These are phyloP conservation scores for Tremella fuciformis DNA, from an alignment of 768 basidiomycete genomes.

Conservation along the genomic window DNA sequence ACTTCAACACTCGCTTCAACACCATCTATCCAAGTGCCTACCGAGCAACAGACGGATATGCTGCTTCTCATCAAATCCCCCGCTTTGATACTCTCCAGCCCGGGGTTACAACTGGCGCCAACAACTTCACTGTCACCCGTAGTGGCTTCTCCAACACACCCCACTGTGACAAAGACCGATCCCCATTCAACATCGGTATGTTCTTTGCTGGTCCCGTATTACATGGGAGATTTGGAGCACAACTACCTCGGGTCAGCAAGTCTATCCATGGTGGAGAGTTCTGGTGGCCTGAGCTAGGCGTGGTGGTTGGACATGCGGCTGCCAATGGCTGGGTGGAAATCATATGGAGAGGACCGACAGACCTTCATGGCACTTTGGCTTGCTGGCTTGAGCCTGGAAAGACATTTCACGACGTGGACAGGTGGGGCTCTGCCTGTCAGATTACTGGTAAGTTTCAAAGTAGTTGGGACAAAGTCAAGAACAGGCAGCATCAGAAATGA, in stretches of 20 bases:
- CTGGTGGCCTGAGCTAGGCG: constrained; percentile 7
- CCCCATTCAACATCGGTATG: constrained; percentile 5
- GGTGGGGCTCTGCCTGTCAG: constrained; percentile 9
- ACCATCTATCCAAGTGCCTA: not conserved
- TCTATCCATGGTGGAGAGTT: constrained; percentile 7
- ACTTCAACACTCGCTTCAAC: constrained; percentile 3
- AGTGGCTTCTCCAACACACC: constrained; percentile 9
- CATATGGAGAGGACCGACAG: not conserved
- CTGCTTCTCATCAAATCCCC: not conserved
- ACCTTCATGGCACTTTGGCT: not conserved
- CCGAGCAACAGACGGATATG: not conserved
- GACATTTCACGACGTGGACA: not conserved
- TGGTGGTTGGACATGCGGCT: constrained; percentile 3
- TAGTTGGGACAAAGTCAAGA: not conserved
- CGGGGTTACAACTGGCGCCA: not conserved
- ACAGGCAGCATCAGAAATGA: no score
- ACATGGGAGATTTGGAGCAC: not conserved
- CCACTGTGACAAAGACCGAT: not conserved
- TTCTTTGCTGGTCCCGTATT: constrained; percentile 6
- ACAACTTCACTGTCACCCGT: constrained; percentile 4
- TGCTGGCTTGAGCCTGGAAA: constrained; percentile 1
- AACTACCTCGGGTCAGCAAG: not conserved
- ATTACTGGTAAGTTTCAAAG: constrained; percentile 5
- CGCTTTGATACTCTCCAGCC: not conserved
- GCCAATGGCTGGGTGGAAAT: constrained; percentile 3